Conservation (phyloP, 208 protist genomes). For the Trypanosoma avium region DNA sequence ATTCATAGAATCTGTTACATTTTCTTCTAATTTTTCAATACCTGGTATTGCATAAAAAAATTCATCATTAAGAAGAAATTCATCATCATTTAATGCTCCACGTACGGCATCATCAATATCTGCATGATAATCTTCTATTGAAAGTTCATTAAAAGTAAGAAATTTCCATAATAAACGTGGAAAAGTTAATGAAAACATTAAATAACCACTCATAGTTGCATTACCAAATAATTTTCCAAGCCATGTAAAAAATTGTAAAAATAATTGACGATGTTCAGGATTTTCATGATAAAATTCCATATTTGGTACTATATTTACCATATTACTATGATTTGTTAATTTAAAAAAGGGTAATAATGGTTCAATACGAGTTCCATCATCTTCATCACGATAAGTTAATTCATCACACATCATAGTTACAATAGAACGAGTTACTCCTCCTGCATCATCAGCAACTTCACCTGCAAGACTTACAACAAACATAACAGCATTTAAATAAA, state of each 20-base stretch:
- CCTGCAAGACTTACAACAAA: slow-evolving; percentile 70
- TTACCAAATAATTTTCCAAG: slow-evolving; percentile 89
- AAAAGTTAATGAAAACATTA: slow-evolving; percentile 69
- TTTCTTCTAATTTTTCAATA: not conserved
- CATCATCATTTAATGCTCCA: slow-evolving; percentile 64
- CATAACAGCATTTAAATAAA: slow-evolving; percentile 79
- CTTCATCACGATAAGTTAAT: slow-evolving; percentile 59
- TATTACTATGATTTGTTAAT: slow-evolving; percentile 75
- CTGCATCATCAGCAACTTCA: slow-evolving; percentile 69
- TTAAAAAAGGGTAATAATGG: slow-evolving; percentile 81
- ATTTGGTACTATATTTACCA: slow-evolving; percentile 85
- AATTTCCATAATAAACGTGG: slow-evolving; percentile 88
- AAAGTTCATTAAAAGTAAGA: slow-evolving; percentile 64
- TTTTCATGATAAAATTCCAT: slow-evolving; percentile 57
- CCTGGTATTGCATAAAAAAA: slow-evolving; percentile 57
- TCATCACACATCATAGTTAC: slow-evolving; percentile 87
- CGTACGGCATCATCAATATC: slow-evolving; percentile 85
- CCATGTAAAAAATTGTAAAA: slow-evolving; percentile 49
- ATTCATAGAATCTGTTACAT: slow-evolving; percentile 2
- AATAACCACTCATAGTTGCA: slow-evolving; percentile 73
- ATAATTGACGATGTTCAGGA: slow-evolving; percentile 38
- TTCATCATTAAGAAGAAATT: slow-evolving; percentile 75
- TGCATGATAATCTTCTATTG: slow-evolving; percentile 77
- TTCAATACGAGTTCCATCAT: slow-evolving; percentile 48
- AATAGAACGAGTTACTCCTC: slow-evolving; percentile 82